Base-by-base conservation (phyloP, 2,329 filamentous ascomycete genomes). In the Phyllosticta ampelicida region DNA sequence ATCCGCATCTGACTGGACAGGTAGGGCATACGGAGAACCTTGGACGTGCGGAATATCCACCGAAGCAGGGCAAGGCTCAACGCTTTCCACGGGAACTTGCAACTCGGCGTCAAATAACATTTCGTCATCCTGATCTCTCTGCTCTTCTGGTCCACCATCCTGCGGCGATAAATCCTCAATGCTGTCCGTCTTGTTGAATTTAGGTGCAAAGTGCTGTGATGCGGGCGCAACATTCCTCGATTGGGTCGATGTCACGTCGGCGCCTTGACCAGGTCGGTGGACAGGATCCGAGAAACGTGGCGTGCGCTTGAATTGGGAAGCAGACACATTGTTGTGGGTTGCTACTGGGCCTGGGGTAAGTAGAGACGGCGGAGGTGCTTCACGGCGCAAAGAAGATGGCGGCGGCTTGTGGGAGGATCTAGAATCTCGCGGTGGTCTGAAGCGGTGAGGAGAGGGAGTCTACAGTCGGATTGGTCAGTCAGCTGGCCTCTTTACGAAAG, bases 361-460 rank as follows among this genome's bases (percentile, higher is more conserved):
- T 49, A 54, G 65, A 51, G 16, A 51, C 60, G 28, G 64, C 65
- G 36, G 63, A 13, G 36, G 36, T 8, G n/a, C 3, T n/a, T 3
- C 36, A 16, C n/a, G 36, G 36, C 36, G 36, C 16, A 44, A n/a
- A 21, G 49, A 21, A 18, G 49, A 51, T 19, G 49, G 49, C 18
- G 49, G 49, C 18, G 63, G 20, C 61, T 61, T 2, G 64, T 58
- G 13, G 59, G 60, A 44, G n/a, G 36, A n/a, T 44, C 36, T 44
- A n/a, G 36, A n/a, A 16, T 63, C 51, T 19, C 58, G 61, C n/a
- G 62, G 63, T 10, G 65, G 63, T 62, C 68, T 51, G 66, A 70
- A 71, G 61, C 69, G 67, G 63, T 69, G 67, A 56, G 68, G 68
- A 59, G 68, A 70, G 57, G 67, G 68, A 10, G 65, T 66, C 49